A percentile compares a stretch with the other conserved stretches of the same genome.
phyloP scores from a whole-genome alignment of 208 protist species.

The Trypanosoma theileri region DNA sequence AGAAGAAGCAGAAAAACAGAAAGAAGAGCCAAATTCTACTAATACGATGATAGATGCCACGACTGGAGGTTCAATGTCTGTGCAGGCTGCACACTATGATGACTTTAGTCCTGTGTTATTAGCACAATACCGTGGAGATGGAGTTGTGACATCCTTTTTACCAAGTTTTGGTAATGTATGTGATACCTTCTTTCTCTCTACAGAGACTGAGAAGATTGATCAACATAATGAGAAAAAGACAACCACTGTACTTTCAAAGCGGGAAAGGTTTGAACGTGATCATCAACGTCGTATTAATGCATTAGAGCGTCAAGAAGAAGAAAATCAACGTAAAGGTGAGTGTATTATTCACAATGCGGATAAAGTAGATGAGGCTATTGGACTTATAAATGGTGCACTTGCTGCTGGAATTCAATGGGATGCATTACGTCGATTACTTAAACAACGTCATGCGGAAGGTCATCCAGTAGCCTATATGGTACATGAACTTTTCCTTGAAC shows the following conservation, averaged over 20 bases:
- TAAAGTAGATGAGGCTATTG: conserved; percentile 89
- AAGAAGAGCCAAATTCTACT: not conserved
- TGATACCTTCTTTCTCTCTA: conserved; percentile 93
- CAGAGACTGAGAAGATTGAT: conserved; percentile 87
- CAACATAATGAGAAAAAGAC: conserved; percentile 81
- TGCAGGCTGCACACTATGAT: conserved; percentile 65
- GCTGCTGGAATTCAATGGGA: conserved; percentile 88
- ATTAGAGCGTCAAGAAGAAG: conserved; percentile 63
- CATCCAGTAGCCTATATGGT: conserved; percentile 94
- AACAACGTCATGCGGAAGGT: conserved; percentile 84
- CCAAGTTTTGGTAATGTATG: conserved; percentile 89
- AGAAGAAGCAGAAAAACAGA: not conserved
- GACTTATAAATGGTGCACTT: conserved; percentile 81
- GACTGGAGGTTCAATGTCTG: not conserved
- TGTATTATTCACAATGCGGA: conserved; percentile 86
- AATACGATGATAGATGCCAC: not conserved
- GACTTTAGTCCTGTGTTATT: conserved; percentile 92
- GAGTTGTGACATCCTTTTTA: conserved; percentile 43
- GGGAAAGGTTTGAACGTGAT: conserved; percentile 89
- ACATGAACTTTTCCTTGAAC: conserved; percentile 89
- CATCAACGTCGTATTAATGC: conserved; percentile 83
- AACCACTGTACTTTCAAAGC: conserved; percentile 75
- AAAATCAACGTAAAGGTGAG: conserved; percentile 73
- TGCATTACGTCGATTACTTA: conserved; percentile 61
- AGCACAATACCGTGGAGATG: conserved; percentile 59